Conservation (phyloP, 179 eudicot genomes). For the Corrigiola litoralis region DNA sequence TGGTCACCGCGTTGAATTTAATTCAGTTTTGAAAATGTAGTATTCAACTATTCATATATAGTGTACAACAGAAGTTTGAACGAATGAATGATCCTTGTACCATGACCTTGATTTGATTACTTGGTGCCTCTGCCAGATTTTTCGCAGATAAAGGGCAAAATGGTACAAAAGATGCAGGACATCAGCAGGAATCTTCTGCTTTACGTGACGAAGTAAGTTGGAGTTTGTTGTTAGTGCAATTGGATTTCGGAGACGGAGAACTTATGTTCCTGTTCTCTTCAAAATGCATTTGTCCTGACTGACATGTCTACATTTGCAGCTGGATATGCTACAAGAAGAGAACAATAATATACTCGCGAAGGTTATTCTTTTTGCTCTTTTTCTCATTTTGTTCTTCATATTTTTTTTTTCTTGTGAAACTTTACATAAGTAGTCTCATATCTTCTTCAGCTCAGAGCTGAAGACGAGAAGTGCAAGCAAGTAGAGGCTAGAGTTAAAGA, state of each 20-base stretch:
- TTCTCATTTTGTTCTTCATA: not conserved
- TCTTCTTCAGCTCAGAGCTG: slow-evolving; percentile 60
- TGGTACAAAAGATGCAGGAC: slow-evolving; percentile 42
- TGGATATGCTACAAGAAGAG: slow-evolving; percentile 92
- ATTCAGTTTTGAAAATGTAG: too few relatives aligned
- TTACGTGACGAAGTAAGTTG: slow-evolving; percentile 74
- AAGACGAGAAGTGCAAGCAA: slow-evolving; percentile 68
- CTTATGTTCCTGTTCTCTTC: not conserved
- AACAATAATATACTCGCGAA: slow-evolving; percentile 57
- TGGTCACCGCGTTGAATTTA: too few relatives aligned
- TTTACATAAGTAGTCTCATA: not conserved
- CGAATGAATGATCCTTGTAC: not conserved
- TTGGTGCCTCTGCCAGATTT: slow-evolving; percentile 44
- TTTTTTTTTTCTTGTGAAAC: not conserved
- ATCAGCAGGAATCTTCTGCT: slow-evolving; percentile 71
- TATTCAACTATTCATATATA: not conserved
- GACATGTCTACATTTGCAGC: slow-evolving; percentile 39
- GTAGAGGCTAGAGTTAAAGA: slow-evolving; percentile 86
- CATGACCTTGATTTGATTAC: not conserved
- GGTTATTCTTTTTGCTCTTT: slow-evolving; percentile 36
- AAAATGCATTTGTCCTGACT: not conserved
- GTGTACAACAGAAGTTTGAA: not conserved
- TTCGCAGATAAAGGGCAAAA: slow-evolving; percentile 43
- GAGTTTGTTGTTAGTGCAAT: not conserved
- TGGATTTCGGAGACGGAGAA: not conserved